phyloP scores from a whole-genome alignment of 164 flowering plant genomes.

The Liriodendron chinense region DNA sequence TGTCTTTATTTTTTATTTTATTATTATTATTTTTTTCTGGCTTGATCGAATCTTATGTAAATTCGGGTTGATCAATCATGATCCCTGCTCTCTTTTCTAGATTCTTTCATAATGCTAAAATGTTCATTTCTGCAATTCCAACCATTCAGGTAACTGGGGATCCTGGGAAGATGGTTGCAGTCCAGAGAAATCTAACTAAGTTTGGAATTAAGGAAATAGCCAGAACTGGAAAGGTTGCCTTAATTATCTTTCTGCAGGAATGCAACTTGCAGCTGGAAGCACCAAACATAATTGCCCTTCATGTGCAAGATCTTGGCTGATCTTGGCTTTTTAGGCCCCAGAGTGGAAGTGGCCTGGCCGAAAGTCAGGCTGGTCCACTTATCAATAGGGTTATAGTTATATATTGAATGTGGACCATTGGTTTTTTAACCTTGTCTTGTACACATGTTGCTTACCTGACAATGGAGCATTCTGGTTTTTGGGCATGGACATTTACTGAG shows the following conservation, averaged over 20 bases:
- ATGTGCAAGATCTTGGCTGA: not conserved
- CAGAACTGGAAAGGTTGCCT: constrained; percentile 88
- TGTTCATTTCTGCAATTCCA: not conserved
- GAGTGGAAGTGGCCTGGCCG: not conserved
- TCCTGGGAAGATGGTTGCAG: constrained; percentile 95
- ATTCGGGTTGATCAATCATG: not conserved
- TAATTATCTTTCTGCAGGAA: not conserved
- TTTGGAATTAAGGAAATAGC: constrained; percentile 90
- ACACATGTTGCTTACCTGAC: not conserved
- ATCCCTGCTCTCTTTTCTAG: not conserved
- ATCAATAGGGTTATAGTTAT: too few relatives aligned
- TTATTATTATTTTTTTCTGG: not conserved
- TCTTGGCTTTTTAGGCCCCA: not conserved
- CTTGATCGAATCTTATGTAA: not conserved
- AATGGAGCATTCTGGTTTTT: not conserved
- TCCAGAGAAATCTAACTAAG: constrained; percentile 68
- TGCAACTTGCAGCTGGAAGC: not conserved
- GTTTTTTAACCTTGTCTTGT: not conserved
- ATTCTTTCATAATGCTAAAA: not conserved
- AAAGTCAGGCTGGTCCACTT: not conserved
- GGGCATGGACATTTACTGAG: not conserved
- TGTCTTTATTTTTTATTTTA: not conserved
- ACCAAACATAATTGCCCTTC: not conserved
- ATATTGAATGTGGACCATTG: not conserved
- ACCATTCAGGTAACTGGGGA: constrained; percentile 87